Evolutionary conservation across 441 rosid species (phyloP).

Genomic region (Hura crepitans): DNA sequence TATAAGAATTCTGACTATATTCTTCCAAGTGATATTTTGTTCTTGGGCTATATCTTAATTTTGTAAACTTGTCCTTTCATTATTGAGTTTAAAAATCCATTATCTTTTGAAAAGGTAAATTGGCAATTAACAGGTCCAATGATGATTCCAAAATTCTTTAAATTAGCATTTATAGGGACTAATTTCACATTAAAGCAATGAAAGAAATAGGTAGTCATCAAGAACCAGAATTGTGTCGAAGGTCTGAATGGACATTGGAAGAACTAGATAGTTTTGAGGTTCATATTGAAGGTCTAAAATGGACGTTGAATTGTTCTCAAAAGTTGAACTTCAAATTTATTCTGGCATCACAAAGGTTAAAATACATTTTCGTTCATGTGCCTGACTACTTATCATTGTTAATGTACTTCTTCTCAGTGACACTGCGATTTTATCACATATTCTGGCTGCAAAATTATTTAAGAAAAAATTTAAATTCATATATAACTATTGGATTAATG

Average conservation of each 20-base stretch:
- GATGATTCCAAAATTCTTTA: neutral
- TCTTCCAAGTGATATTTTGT: neutral
- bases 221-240: too few species aligned
- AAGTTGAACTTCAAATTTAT: neutral
- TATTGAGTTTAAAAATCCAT: neutral
- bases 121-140: neutral
- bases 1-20: constrained; percentile 4
- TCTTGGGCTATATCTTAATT: neutral
- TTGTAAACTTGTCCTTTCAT: too few species aligned
- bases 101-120: neutral
- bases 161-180: too few species aligned
- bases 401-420: too few species aligned
- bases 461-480: neutral
- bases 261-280: neutral
- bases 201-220: neutral
- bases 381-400: too few species aligned
- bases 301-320: neutral
- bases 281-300: neutral
- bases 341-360: neutral
- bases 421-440: too few species aligned
- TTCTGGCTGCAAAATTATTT: too few species aligned
- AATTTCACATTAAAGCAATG: neutral
- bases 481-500: neutral
- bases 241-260: neutral
- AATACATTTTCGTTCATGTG: neutral